Evolutionary conservation across 2,329 filamentous ascomycete genomes (phyloP), one percentile per base, ranked within the genome.

Genomic region (Botrytis paeoniae): DNA sequence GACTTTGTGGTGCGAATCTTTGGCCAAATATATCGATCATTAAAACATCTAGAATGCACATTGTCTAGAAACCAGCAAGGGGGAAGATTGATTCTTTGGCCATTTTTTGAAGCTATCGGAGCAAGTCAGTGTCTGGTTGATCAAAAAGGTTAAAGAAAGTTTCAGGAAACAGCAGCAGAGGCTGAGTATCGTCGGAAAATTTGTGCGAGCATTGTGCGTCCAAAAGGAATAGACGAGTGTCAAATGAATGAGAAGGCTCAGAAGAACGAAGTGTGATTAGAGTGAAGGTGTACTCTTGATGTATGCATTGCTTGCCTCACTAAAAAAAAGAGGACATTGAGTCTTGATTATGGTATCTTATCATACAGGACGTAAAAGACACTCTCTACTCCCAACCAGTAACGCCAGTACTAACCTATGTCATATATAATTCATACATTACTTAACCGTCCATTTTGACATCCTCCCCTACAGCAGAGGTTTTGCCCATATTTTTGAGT

Each of bases 401-500:
- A 43, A 71, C 60, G 43, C 69, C 48, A 66, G 54, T 37, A 61
- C 69, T 51, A 70, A 70, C 70, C 61, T 35, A 71, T 37, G 8
- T 37, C 68, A 45, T 70, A 45, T 62, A 48, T 29, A 43, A 54
- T 59, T 37, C 45, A 54, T 71, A 66, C 37, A 68, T 37, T 51
- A 71, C 35, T 71, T 45, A 71, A 51, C 59, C 71, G 6, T 73
- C 65, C 71, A 73, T 73, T 39, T n/a, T 70, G 4, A 63, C 45
- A 70, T 73, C 71, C 41, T 70, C 65, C 20, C 57, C 65, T 25
- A 14, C 57, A 37, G 8, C 25, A 45, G 73, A 71, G 18, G 74
- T 76, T 70, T 78, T 81, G 10, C 77, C 90, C 39, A 97, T 82
- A 81, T 96, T 93, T 85, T 94, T 97, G 75, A 99, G 84, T 78